These are phyloP conservation scores for Lachnellula cervina DNA, from an alignment of 2,329 filamentous ascomycete genomes.

Conservation along the genomic window DNA sequence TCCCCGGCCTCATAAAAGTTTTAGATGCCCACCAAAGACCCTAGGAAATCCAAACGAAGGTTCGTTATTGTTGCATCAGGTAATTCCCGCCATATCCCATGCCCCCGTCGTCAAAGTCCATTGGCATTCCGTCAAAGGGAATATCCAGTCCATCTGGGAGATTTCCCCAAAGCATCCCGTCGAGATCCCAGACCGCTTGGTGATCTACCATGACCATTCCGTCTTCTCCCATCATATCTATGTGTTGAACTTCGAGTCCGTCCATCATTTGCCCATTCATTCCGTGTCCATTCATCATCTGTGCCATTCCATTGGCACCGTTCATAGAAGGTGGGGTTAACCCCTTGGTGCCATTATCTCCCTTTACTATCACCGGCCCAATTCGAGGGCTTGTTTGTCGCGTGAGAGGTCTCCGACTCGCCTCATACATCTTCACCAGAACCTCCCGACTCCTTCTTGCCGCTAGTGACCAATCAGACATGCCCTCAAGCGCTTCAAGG, in stretches of 20 bases:
- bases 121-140: slow-evolving; percentile 29
- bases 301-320: slow-evolving; percentile 27
- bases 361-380: slow-evolving; percentile 33
- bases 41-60: slow-evolving; percentile 1
- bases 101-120: slow-evolving; percentile 20
- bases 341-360: slow-evolving; percentile 9
- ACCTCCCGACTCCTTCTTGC: slow-evolving; percentile 60
- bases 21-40: neutral
- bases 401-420: slow-evolving; percentile 32
- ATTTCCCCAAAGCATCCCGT: slow-evolving; percentile 51
- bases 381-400: slow-evolving; percentile 30
- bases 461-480: slow-evolving; percentile 61
- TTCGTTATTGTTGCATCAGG: slow-evolving; percentile 24
- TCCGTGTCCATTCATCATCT: slow-evolving; percentile 13
- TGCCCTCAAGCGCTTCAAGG: slow-evolving; percentile 56
- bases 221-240: slow-evolving; percentile 46
- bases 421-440: slow-evolving; percentile 59
- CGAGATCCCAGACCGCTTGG: slow-evolving; percentile 51
- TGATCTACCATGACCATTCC: slow-evolving; percentile 51
- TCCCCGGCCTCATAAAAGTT: neutral
- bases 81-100: slow-evolving; percentile 21
- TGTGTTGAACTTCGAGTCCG: slow-evolving; percentile 33
- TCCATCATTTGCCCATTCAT: slow-evolving; percentile 22
- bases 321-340: slow-evolving; percentile 11
- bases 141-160: slow-evolving; percentile 35